A percentile compares a stretch with the other conserved stretches of the same genome.
Evolutionary conservation across 2,329 filamentous ascomycete genomes (phyloP).

Genomic region (Penicillium aurantiogriseum): DNA sequence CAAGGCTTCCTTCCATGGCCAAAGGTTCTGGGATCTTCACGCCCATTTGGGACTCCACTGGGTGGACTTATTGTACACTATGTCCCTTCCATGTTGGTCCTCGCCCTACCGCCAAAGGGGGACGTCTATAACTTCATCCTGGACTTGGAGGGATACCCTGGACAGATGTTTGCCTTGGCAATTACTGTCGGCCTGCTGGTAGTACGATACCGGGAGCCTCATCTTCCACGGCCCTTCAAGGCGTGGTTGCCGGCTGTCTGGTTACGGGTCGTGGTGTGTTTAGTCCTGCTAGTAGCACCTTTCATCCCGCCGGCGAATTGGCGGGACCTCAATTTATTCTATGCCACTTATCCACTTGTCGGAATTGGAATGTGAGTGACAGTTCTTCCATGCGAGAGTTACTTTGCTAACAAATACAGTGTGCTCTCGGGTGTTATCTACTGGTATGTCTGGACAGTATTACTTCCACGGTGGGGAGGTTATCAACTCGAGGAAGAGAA

Average conservation of each 20-base stretch:
- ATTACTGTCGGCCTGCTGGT: conserved; percentile 59
- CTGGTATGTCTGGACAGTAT: conserved; percentile 66
- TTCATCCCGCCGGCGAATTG: conserved; percentile 59
- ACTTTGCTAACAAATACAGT: conserved; percentile 38
- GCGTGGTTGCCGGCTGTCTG: conserved; percentile 62
- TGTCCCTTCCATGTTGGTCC: conserved; percentile 66
- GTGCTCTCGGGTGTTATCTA: conserved; percentile 61
- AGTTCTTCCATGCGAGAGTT: no score
- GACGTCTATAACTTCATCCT: conserved; percentile 72
- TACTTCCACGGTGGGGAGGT: conserved; percentile 58
- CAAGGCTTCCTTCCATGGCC: conserved; percentile 69
- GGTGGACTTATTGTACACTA: conserved; percentile 69
- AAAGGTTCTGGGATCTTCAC: conserved; percentile 59
- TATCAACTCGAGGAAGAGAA: conserved; percentile 63
- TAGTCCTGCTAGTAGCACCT: conserved; percentile 59
- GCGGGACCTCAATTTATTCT: conserved; percentile 49
- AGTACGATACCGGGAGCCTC: conserved; percentile 59
- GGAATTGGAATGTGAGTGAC: conserved; percentile 46
- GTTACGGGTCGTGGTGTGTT: conserved; percentile 54
- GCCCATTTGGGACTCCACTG: conserved; percentile 65
- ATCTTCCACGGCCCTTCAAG: conserved; percentile 63
- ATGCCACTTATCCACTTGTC: conserved; percentile 55
- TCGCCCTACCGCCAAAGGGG: conserved; percentile 61
- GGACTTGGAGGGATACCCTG: conserved; percentile 68
- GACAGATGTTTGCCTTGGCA: conserved; percentile 59